Evolutionary conservation across 2,329 filamentous ascomycete genomes (phyloP).

Genomic region (Botryosphaeria agaves): DNA sequence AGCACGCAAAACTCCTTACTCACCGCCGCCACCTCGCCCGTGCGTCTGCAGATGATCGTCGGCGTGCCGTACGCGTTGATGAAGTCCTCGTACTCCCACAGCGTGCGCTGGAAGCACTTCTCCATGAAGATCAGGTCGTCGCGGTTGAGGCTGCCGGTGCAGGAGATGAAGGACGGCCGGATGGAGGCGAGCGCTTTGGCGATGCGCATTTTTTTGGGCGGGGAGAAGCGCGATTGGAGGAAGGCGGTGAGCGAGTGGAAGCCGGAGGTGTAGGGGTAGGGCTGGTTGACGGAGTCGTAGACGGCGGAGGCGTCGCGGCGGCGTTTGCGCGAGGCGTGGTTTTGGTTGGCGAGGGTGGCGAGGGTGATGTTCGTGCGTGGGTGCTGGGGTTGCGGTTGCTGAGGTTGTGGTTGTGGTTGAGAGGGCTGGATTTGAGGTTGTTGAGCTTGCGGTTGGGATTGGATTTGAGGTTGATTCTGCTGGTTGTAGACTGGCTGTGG

Average conservation of each 20-base stretch:
- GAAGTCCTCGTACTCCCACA: conserved; percentile 88
- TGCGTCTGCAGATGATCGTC: conserved; percentile 78
- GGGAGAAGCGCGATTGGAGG: conserved; percentile 60
- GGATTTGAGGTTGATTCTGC: conserved; percentile 10
- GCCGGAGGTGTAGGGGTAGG: conserved; percentile 77
- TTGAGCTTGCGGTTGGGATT: conserved; percentile 6
- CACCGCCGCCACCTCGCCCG: conserved; percentile 85
- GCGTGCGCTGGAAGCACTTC: conserved; percentile 82
- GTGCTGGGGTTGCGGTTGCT: conserved; percentile 9
- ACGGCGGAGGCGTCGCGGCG: conserved; percentile 63
- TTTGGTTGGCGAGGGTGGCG: no score
- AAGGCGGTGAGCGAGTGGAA: conserved; percentile 80
- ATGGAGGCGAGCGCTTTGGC: conserved; percentile 79
- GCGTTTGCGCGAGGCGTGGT: conserved; percentile 20
- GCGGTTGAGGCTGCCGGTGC: conserved; percentile 70
- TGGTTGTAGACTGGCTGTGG: neutral
- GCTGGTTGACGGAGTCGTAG: conserved; percentile 77
- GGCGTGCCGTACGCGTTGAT: conserved; percentile 78
- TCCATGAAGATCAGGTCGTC: conserved; percentile 96
- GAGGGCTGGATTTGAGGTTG: conserved; percentile 1
- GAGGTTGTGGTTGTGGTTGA: conserved; percentile 10
- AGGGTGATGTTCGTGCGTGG: conserved; percentile 7
- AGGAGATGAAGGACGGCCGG: conserved; percentile 82
- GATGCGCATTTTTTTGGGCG: conserved; percentile 63
- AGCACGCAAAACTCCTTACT: conserved; percentile 95